Base-by-base conservation (phyloP, 2,329 filamentous ascomycete species). In the Tolypocladium pustulatum region DNA sequence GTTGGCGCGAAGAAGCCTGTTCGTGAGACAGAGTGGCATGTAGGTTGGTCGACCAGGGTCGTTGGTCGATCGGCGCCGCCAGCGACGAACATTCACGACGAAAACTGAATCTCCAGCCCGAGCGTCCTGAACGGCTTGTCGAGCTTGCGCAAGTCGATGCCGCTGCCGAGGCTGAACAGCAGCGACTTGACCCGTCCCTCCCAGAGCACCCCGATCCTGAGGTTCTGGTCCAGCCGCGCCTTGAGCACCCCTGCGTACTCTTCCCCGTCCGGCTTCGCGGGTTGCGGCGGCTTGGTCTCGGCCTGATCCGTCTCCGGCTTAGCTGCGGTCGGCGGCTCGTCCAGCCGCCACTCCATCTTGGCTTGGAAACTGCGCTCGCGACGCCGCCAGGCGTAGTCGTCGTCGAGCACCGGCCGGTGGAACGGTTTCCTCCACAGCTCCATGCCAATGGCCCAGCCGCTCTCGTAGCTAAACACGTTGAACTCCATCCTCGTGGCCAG, bases 401-500 rank as follows among this genome's bases (percentile, higher is more conserved):
- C 69, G 7, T 74, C 73, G 7, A 75, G 65, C 30, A 65, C 72
- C 69, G 49, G 74, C 22, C 76, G 73, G 61, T 65, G 59, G 20
- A 74, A 71, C 25, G 78, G 78, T 66, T 84, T 87, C 67, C 90
- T 86, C 93, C 94, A 99, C 51, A 97, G 78, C 75, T 99, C 94
- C 76, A 91, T 90, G 17, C 94, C 94, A 30, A 97, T 82, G 32
- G 91, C 87, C 79, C 96, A 88, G 60, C 94, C 89, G 69, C 91
- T 96, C 76, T 99, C 94, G 76, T 97, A 99, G 70, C 91, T 96
- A 75, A 97, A 97, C 55, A 97, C 89, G 68, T 99, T 99, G 75
- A 99, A 99, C 69, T 95, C 91, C 75, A 97, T 93, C 55, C 89
- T 86, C 27, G 91, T 95, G 63, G 91, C 94, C 55, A 99, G 81